Evolutionary conservation across 1,284 basidiomycete species (phyloP), one percentile per base, ranked within the genome.

Genomic region (Phellinidium pouzarii): DNA sequence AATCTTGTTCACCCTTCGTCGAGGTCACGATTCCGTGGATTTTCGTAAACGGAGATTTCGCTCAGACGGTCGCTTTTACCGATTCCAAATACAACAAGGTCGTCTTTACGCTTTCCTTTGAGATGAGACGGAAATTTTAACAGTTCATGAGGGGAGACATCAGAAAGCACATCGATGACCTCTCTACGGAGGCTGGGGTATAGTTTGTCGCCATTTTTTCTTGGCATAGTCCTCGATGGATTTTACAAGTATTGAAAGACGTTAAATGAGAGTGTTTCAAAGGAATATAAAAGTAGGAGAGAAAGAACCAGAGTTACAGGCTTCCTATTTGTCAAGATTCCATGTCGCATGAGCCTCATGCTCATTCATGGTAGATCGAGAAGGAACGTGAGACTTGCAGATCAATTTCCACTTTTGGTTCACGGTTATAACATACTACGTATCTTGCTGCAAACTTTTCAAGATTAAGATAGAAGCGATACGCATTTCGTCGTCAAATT

Each of bases 101-200:
- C 54, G 27, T 49, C 48, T 25, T 53, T 52, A n/a, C 50, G 51
- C 27, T 52, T 56, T 37, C 50, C 45, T 45, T 52, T 56, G 19
- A 45, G 41, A 14, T 27, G 45, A 31, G 47, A 52, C 11, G 50
- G 50, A 38, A 56, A 52, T 14, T 36, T 20, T 20, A 31, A 14
- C 17, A 52, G 25, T 27, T 42, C 48, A 20, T 53, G 27, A 12
- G 50, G 41, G 19, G 29, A 14, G 25, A 12, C 38, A 3, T 37
- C 50, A 12, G 38, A 44, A 38, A 47, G 17, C 42, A 29, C 26
- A 44, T 56, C 50, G 50, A 56, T 53, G n/a, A 44, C 36, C 42
- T 56, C 50, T 41, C 43, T 48, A 12, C 42, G 50, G 45, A 52
- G 53, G 41, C 47, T 48, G n/a, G 54, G 54, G 41, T 54, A 54